Percentiles rank a stretch among this genome's conserved stretches.
phyloP scores from a whole-genome alignment of 495 filamentous ascomycete species.

The Podospora bellae-mahoneyi region DNA sequence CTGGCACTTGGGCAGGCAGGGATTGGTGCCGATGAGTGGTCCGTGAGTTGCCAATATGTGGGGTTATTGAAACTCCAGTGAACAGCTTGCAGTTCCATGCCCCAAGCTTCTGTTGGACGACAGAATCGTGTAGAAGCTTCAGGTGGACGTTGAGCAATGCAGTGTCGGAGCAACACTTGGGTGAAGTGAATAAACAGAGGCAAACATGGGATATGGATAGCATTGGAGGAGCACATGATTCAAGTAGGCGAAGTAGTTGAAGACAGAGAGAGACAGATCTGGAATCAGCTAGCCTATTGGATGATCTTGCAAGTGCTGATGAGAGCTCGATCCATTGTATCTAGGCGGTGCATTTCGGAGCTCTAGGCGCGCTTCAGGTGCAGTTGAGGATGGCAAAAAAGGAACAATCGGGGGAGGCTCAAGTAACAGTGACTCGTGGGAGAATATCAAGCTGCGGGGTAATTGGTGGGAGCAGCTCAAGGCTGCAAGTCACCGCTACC shows the following conservation, averaged over 20 bases:
- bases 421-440: not conserved
- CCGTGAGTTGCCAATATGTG: not conserved
- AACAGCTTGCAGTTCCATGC: not conserved
- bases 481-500: constrained; percentile 10
- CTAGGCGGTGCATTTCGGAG: not conserved
- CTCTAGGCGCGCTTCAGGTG: not conserved
- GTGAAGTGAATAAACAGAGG: constrained; percentile 2
- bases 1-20: constrained; percentile 31
- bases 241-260: not conserved
- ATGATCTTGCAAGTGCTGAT: not conserved
- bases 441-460: not conserved
- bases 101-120: not conserved
- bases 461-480: not conserved
- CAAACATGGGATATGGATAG: not conserved
- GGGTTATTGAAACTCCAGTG: constrained; percentile 5
- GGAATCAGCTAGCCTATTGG: not conserved
- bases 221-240: not conserved
- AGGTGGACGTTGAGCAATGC: not conserved
- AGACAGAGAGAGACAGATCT: not conserved
- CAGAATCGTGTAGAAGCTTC: constrained; percentile 11
- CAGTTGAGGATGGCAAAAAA: constrained; percentile 6
- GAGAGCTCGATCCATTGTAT: not conserved
- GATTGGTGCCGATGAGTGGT: constrained; percentile 11
- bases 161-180: not conserved
- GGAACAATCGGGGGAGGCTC: not conserved